Base-by-base conservation (phyloP, 768 basidiomycete species). In the Xerocomus brunneocitrinus region DNA sequence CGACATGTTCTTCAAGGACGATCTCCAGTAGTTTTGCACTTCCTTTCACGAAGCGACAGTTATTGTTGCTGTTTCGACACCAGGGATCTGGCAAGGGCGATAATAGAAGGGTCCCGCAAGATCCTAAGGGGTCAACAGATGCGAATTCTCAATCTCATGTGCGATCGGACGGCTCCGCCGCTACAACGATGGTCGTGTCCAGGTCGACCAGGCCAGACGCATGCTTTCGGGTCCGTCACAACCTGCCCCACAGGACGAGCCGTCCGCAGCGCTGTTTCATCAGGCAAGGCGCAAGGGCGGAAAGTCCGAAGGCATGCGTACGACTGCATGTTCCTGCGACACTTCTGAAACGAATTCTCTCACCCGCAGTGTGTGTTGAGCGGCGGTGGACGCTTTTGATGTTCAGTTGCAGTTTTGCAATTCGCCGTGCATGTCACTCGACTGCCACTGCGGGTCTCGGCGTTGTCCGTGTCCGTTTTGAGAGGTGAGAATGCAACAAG, bases 331-430 rank as follows among this genome's bases (percentile, higher is more conserved):
- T 44, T 44, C n/a, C 47, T 59, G 51, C 28, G 39, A 50, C 53
- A 49, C 22, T 60, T 50, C 19, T 52, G 53, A 63, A 55, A 56
- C 48, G 45, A 8, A 32, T 39, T 52, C 36, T 50, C 57, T 48
- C 57, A 24, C 38, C 19, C 19, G 22, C 30, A 46, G 30, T 34
- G 39, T 36, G 27, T 12, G 25, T n/a, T 27, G 41, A 42, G 41
- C 10, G 10, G 7, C 8, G 43, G 28, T 44, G 16, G 14, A 44
- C n/a, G 16, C 47, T 60, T 55, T 49, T 32, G 52, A 45, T 45
- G 32, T 13, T 41, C 27, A 19, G 27, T 27, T 40, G 41, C 19
- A 27, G 16, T 25, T 3, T 16, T 25, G 38, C 28, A 54, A 32
- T 43, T 50, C 60, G 28, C 56, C 52, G 60, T 35, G 19, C 19